Evolutionary conservation across 768 basidiomycete genomes (phyloP), one percentile per base, ranked within the genome.

Genomic region (Auricularia heimuer): DNA sequence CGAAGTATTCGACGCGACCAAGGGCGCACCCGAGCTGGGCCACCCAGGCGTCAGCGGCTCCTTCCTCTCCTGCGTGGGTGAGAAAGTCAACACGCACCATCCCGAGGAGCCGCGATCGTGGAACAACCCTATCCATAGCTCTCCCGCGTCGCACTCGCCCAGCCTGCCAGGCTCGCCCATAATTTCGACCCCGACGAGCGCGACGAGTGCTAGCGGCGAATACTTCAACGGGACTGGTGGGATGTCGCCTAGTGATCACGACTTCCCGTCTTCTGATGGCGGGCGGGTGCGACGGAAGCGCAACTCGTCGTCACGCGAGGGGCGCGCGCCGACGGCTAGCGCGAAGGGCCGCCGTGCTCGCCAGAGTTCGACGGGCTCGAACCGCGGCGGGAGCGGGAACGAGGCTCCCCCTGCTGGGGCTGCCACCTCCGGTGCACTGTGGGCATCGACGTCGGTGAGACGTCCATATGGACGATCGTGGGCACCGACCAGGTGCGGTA

Each of bases 381-480:
- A 83, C 61, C 80, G 88, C 39, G 85, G 88, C 54, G 86, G 87
- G 14, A 85, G 84, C 36, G 77, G 82, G 14, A 85, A 86, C 70
- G 61, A 42, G 16, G 89, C 91, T 65, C 73, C 82, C 51, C 83
- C 85, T 42, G 86, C 86, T 62, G 42, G 64, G 16, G 35, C 67
- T 16, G 54, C 63, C 47, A 84, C 86, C 56, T 92, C 88, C 4
- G 91, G 89, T 62, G 88, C 89, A 10, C 80, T 90, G 29, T 93
- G 90, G 91, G 88, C 72, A 88, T 94, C 64, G 92, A 94, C 74
- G 92, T 93, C 65, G 92, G 92, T 67, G 92, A 94, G 78, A 92
- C 92, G 36, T 92, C 91, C 72, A 90, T 94, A 29, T 95, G 93
- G 93, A 94, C 93, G 3, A 92, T 94, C 69, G 91, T 94, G 67